A percentile compares a stretch with the other conserved stretches of the same genome.
Conservation (phyloP, 2,329 filamentous ascomycete species). For the Fusarium sp. region DNA sequence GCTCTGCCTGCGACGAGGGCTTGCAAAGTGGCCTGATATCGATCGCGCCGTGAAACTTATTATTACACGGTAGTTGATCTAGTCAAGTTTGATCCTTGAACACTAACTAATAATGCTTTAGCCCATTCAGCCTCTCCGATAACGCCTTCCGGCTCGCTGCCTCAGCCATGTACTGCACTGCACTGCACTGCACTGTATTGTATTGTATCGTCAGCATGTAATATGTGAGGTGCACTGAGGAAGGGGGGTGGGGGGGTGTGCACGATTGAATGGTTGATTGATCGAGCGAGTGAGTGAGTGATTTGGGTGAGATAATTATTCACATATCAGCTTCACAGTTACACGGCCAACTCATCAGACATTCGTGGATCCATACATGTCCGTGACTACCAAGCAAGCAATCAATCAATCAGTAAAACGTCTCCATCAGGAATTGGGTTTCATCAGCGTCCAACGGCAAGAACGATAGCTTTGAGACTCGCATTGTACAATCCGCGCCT, state of each 20-base stretch:
- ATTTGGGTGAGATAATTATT: constrained; percentile 24
- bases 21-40: constrained; percentile 48
- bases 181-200: not conserved
- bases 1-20: constrained; percentile 37
- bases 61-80: constrained; percentile 23
- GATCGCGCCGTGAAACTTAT: constrained; percentile 44
- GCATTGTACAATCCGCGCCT: not conserved
- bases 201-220: not conserved
- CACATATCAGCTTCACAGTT: constrained; percentile 35
- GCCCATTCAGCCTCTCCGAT: constrained; percentile 29
- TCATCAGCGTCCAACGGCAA: constrained; percentile 5
- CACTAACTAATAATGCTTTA: constrained; percentile 15
- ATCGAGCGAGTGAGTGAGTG: not conserved
- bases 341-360: constrained; percentile 48
- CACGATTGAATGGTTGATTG: not conserved
- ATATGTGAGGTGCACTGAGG: constrained; percentile 13
- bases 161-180: constrained; percentile 12
- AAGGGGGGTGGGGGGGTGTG: constrained; percentile 10
- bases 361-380: constrained; percentile 30
- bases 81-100: constrained; percentile 21
- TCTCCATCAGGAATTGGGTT: constrained; percentile 7
- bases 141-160: constrained; percentile 24
- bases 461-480: constrained; percentile 19
- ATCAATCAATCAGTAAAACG: not conserved
- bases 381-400: constrained; percentile 7